Percentiles rank a stretch among this genome's conserved stretches.
Conservation (phyloP, 1,284 basidiomycete genomes). For the Vanrija sp. region DNA sequence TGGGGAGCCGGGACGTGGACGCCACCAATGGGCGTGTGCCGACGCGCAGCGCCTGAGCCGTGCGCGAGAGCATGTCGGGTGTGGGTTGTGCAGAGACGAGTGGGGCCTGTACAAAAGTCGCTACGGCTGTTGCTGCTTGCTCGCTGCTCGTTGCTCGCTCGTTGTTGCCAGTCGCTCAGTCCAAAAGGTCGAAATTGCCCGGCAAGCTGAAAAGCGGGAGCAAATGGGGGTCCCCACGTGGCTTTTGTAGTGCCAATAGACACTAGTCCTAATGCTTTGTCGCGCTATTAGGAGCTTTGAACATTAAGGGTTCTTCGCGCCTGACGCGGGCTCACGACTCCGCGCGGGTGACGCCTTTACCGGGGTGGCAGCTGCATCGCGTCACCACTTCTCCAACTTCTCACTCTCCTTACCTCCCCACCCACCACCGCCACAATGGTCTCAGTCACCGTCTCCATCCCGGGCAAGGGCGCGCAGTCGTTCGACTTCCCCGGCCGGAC, state of each 20-base stretch:
- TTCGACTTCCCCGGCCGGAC: constrained; percentile 57
- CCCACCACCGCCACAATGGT: constrained; percentile 55
- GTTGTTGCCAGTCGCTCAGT: background rate
- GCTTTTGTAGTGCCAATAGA: background rate
- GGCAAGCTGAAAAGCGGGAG: constrained; percentile 1
- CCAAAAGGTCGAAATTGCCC: constrained; percentile 14
- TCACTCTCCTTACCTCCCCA: background rate
- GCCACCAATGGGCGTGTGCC: constrained; percentile 13
- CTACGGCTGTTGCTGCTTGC: no score
- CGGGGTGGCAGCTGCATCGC: background rate
- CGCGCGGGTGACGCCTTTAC: background rate
- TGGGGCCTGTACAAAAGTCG: background rate
- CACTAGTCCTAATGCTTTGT: background rate
- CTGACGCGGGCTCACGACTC: background rate
- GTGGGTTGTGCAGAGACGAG: background rate
- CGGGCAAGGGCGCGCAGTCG: constrained; percentile 57
- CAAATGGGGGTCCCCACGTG: background rate
- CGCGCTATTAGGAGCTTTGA: no score
- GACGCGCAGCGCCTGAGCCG: constrained; percentile 18
- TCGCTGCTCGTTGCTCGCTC: background rate
- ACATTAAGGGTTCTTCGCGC: no score
- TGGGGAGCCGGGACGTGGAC: constrained; percentile 21
- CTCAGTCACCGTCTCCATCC: constrained; percentile 55
- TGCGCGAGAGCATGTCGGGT: constrained; percentile 24
- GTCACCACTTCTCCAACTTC: background rate